Conservation (phyloP, 78 protist species). For the Cavenderia fasciculata region DNA sequence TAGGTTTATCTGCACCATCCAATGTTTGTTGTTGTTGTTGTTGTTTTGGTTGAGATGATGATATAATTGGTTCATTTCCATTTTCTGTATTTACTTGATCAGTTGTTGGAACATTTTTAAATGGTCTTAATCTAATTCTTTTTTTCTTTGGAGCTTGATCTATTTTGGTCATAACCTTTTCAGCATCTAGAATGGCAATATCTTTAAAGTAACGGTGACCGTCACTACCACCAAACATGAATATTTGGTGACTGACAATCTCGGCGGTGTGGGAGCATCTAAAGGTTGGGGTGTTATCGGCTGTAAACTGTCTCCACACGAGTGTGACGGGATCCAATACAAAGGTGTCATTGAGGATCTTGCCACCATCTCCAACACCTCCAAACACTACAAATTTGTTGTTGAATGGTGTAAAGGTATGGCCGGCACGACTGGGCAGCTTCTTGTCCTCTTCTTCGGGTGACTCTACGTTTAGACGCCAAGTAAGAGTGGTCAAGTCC, state of each 20-base stretch:
- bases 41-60: not conserved
- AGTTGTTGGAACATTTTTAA: not conserved
- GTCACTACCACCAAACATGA: conserved; percentile 41
- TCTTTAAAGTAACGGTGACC: conserved; percentile 1
- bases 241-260: not conserved
- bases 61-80: not conserved
- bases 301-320: conserved; percentile 44
- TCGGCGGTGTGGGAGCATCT: conserved; percentile 24
- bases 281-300: conserved; percentile 1
- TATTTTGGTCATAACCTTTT: conserved; percentile 24
- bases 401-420: conserved; percentile 3
- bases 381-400: conserved; percentile 10
- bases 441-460: too few relatives aligned
- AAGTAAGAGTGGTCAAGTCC: conserved; percentile 22
- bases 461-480: conserved; percentile 36
- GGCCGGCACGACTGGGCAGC: conserved; percentile 36
- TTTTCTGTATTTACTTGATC: not conserved
- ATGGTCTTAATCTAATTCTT: conserved; percentile 49
- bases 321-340: conserved; percentile 4
- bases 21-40: not conserved
- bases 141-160: conserved; percentile 50
- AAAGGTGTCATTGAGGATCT: conserved; percentile 36
- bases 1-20: too few relatives aligned
- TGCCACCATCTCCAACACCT: conserved; percentile 8
- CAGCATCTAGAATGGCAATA: conserved; percentile 20